phyloP scores from a whole-genome alignment of 2,329 filamentous ascomycete genomes.

The Macroventuria anomochaeta region DNA sequence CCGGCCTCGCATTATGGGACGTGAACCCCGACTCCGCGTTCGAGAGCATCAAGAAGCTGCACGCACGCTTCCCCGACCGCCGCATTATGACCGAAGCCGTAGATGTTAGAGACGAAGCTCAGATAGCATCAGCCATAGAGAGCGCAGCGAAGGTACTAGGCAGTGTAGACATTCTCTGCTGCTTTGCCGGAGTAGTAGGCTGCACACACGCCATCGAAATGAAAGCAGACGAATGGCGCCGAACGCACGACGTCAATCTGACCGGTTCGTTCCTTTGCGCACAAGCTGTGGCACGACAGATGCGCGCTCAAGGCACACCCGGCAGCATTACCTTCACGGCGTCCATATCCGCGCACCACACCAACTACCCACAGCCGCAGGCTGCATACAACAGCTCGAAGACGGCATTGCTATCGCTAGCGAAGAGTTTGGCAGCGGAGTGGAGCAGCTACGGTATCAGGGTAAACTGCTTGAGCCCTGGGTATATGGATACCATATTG shows the following conservation, averaged over 20 bases:
- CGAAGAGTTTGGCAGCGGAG: constrained; percentile 71
- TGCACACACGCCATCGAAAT: constrained; percentile 68
- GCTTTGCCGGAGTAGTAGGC: constrained; percentile 72
- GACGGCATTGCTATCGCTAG: constrained; percentile 68
- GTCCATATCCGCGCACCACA: constrained; percentile 70
- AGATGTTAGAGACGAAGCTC: constrained; percentile 64
- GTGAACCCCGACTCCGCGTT: constrained; percentile 55
- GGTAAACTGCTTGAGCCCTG: constrained; percentile 73
- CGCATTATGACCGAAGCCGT: constrained; percentile 60
- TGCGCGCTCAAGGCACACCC: constrained; percentile 51
- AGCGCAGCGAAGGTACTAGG: constrained; percentile 55
- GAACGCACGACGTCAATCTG: constrained; percentile 73
- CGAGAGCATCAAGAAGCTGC: constrained; percentile 55
- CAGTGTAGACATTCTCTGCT: constrained; percentile 63
- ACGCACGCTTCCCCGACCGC: constrained; percentile 60
- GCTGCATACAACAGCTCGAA: constrained; percentile 76
- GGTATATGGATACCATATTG: constrained; percentile 79
- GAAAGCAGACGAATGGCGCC: constrained; percentile 64
- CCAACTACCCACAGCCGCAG: constrained; percentile 77
- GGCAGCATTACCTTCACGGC: constrained; percentile 72
- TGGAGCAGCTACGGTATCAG: constrained; percentile 75
- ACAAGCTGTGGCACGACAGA: constrained; percentile 63
- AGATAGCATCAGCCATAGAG: constrained; percentile 51
- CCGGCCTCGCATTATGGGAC: constrained; percentile 67
- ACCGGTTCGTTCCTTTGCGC: constrained; percentile 74